These are phyloP conservation scores for Begonia fuchsioides DNA, from an alignment of 306 rosid genomes.

Conservation along the genomic window DNA sequence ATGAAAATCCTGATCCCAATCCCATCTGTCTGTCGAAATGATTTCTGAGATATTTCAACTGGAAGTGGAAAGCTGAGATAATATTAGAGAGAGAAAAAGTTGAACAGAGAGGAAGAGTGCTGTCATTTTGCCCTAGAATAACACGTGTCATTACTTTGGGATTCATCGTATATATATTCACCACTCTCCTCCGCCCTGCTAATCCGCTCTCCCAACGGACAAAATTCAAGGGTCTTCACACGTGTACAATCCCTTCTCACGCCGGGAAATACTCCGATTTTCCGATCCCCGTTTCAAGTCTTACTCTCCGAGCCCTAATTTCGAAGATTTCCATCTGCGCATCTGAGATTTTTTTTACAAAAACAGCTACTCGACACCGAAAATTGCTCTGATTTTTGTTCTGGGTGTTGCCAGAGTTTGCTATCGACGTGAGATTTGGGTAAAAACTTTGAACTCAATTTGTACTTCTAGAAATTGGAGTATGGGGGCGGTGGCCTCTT, in stretches of 20 bases:
- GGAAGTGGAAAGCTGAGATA: no score
- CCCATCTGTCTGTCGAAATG: no score
- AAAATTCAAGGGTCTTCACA: conserved; percentile 17
- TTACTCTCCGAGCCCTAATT: conserved; percentile 21
- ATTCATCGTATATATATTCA: conserved; percentile 18
- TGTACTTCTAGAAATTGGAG: not conserved
- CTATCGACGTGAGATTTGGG: conserved; percentile 3
- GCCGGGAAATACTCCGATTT: conserved; percentile 34
- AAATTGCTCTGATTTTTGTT: not conserved
- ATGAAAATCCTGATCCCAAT: no score
- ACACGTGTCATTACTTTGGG: conserved; percentile 38
- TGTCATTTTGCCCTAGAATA: conserved; percentile 12
- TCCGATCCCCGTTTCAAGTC: not conserved
- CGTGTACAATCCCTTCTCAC: conserved; percentile 41
- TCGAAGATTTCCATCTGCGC: not conserved
- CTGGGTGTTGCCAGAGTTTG: not conserved
- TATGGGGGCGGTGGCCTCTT: conserved; percentile 87
- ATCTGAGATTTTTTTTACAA: not conserved
- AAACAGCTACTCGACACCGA: conserved; percentile 1
- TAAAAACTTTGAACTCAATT: not conserved
- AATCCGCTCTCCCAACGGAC: no score
- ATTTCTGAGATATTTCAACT: no score
- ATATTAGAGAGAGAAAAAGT: no score
- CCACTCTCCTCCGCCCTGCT: not conserved
- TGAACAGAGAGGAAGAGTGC: no score